Conservation (phyloP, 2,329 filamentous ascomycete genomes). For the Trichothecium sympodiale region DNA sequence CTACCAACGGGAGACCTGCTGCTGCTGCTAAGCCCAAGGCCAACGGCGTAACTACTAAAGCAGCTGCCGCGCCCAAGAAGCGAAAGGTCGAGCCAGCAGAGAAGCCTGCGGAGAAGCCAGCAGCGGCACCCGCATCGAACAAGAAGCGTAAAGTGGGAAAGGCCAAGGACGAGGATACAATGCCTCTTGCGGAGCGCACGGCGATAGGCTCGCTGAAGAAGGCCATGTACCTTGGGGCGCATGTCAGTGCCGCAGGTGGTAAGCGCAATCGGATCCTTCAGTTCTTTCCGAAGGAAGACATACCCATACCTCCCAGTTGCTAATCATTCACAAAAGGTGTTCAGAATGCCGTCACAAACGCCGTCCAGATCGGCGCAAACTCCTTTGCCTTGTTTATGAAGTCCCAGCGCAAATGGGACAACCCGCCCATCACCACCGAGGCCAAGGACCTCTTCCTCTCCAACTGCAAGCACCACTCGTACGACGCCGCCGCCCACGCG, state of each 20-base stretch:
- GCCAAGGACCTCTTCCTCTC: slow-evolving; percentile 59
- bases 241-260: slow-evolving; percentile 86
- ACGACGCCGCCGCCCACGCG: slow-evolving; percentile 60
- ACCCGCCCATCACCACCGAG: slow-evolving; percentile 61
- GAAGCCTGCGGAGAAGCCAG: slow-evolving; percentile 10
- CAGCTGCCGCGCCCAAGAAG: slow-evolving; percentile 5
- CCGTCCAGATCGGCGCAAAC: slow-evolving; percentile 75
- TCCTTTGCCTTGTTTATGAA: slow-evolving; percentile 93
- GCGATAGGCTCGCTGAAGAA: slow-evolving; percentile 49
- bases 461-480: slow-evolving; percentile 56
- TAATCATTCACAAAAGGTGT: slow-evolving; percentile 46
- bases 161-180: slow-evolving; percentile 27
- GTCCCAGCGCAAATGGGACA: slow-evolving; percentile 90
- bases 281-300: too few species aligned
- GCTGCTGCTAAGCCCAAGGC: slow-evolving; percentile 14
- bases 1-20: background rate
- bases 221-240: slow-evolving; percentile 77
- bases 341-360: slow-evolving; percentile 75
- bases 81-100: slow-evolving; percentile 15
- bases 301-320: too few species aligned
- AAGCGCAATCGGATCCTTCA: slow-evolving; percentile 10
- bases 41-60: slow-evolving; percentile 15
- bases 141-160: slow-evolving; percentile 37
- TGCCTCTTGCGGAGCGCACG: slow-evolving; percentile 61
- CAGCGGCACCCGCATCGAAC: slow-evolving; percentile 8